phyloP scores from a whole-genome alignment of 139 green algal species.

The Chlorella vulgaris region DNA sequence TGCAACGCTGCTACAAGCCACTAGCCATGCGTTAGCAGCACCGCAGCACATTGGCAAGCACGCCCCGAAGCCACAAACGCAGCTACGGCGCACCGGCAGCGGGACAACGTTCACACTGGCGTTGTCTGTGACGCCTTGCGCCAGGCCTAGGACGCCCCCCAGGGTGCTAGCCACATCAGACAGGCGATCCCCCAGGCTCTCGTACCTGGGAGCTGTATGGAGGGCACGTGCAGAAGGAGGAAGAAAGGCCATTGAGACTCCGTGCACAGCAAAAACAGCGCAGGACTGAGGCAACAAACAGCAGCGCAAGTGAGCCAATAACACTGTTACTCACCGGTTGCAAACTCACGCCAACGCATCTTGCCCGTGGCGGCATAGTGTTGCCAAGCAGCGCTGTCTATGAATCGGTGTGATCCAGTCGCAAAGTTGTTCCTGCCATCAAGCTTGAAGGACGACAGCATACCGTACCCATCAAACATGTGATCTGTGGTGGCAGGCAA shows the following conservation, averaged over 20 bases:
- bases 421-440: conserved; percentile 35
- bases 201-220: conserved; percentile 1
- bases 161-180: conserved; percentile 9
- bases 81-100: background rate
- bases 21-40: background rate
- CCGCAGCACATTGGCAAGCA: background rate
- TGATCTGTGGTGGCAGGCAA: conserved; percentile 51
- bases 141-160: conserved; percentile 27
- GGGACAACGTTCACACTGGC: conserved; percentile 69
- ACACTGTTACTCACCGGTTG: conserved; percentile 39
- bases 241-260: background rate
- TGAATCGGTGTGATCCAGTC: conserved; percentile 44
- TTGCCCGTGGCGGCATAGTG: conserved; percentile 47
- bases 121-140: conserved; percentile 77
- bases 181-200: conserved; percentile 28
- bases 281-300: background rate
- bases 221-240: background rate
- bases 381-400: conserved; percentile 47
- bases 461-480: conserved; percentile 82
- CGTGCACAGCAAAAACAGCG: too few species aligned
- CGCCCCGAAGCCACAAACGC: background rate
- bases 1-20: background rate
- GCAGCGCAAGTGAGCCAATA: background rate
- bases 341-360: conserved; percentile 70
- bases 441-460: conserved; percentile 63